Percentiles rank a stretch among this genome's conserved stretches.
These are phyloP conservation scores for Trichoderma aggressivum DNA, from an alignment of 2,329 filamentous ascomycete species.

Conservation along the genomic window DNA sequence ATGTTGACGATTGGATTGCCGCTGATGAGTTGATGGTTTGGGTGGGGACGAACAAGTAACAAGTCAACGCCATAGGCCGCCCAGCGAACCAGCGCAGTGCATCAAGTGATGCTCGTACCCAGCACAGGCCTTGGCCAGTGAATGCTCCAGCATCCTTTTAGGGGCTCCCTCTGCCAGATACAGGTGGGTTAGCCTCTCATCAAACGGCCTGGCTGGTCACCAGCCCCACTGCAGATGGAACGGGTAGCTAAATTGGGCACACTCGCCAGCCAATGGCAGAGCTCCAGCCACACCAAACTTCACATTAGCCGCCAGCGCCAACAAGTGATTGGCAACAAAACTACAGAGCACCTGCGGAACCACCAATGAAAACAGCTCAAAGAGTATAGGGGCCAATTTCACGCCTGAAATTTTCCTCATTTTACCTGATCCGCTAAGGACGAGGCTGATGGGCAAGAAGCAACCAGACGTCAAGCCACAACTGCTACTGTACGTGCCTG, in stretches of 20 bases:
- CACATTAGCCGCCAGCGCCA: slow-evolving; percentile 19
- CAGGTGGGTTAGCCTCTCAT: slow-evolving; percentile 5
- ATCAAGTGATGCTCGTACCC: neutral
- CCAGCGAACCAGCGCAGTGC: neutral
- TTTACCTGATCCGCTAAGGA: neutral
- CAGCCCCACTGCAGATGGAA: slow-evolving; percentile 11
- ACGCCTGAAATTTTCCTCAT: slow-evolving; percentile 2
- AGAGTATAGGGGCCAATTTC: slow-evolving; percentile 1
- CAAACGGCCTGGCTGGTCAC: neutral
- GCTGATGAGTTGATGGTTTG: slow-evolving; percentile 15
- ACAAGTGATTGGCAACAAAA: neutral
- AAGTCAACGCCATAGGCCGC: neutral
- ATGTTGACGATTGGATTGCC: slow-evolving; percentile 2
- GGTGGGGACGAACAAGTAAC: slow-evolving; percentile 5
- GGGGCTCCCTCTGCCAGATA: neutral
- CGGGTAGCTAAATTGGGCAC: slow-evolving; percentile 14
- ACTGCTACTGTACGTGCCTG: neutral
- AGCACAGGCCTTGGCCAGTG: neutral
- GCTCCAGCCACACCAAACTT: slow-evolving; percentile 7
- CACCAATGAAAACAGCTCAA: neutral
- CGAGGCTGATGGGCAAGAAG: neutral
- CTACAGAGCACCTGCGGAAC: neutral
- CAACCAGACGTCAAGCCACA: neutral
- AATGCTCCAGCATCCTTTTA: slow-evolving; percentile 6
- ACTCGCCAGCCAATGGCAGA: slow-evolving; percentile 10